These are phyloP conservation scores for Bacidia gigantensis DNA, from an alignment of 495 filamentous ascomycete species.

Conservation along the genomic window DNA sequence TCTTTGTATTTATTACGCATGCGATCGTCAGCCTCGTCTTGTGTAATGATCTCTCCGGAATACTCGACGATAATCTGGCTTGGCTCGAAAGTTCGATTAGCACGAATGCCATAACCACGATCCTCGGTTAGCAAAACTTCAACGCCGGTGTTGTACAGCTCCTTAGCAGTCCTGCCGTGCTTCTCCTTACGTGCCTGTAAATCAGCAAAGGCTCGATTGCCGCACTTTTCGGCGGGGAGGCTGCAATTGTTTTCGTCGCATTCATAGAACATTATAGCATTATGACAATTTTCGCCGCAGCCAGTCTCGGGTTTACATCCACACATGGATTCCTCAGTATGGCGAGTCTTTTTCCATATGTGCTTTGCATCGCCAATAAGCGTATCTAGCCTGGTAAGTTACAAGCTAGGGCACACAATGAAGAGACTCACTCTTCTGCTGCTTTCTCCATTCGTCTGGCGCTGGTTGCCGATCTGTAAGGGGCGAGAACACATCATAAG, in stretches of 20 bases:
- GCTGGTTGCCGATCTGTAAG: slow-evolving; percentile 75
- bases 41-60: slow-evolving; percentile 90
- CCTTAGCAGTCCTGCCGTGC: slow-evolving; percentile 61
- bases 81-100: slow-evolving; percentile 72
- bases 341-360: slow-evolving; percentile 68
- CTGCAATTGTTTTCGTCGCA: slow-evolving; percentile 85
- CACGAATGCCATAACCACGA: slow-evolving; percentile 81
- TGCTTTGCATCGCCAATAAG: slow-evolving; percentile 82
- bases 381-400: slow-evolving; percentile 46
- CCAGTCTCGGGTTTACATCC: slow-evolving; percentile 64
- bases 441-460: slow-evolving; percentile 78
- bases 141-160: slow-evolving; percentile 79
- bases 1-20: slow-evolving; percentile 89
- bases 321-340: slow-evolving; percentile 63
- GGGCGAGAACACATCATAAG: slow-evolving; percentile 79
- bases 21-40: slow-evolving; percentile 78
- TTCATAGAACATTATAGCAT: slow-evolving; percentile 93
- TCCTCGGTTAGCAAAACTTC: slow-evolving; percentile 85
- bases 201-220: slow-evolving; percentile 75
- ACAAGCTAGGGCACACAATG: not conserved
- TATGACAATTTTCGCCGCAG: slow-evolving; percentile 82
- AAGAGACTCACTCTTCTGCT: slow-evolving; percentile 62
- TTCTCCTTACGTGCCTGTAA: slow-evolving; percentile 63
- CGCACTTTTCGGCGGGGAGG: slow-evolving; percentile 53
- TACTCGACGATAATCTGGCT: slow-evolving; percentile 98